Base-by-base conservation (phyloP, 257 asterid species). In the Solanum medicagineum region DNA sequence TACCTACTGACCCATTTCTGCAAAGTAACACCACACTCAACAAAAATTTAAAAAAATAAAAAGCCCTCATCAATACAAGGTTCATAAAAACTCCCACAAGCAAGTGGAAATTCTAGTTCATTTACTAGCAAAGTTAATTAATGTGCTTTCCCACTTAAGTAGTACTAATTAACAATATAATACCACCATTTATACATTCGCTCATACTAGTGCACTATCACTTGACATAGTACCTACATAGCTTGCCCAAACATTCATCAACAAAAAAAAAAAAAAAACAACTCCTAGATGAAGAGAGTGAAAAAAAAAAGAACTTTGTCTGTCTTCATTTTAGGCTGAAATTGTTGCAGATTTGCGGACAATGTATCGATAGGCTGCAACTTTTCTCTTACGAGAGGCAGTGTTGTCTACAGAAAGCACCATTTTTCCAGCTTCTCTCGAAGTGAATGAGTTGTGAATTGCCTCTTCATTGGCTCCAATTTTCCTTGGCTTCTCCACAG, bases 401-500 rank as follows among this genome's bases (percentile, higher is more conserved):
- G 92, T 84, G 88, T 95, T 95, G 55, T 95, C 98, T 7, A 93
- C 95, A 4, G 94, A 90, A 8, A 95, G 93, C 88, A 93, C 95
- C 95, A 95, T 26, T 86, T 94, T 94, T 1, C 99, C 99, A 8
- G 95, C 93, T n/a, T 92, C 93, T 24, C 12, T 81, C 2, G 97
- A 74, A 8, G 94, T 85, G 87, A 87, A 94, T 2, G 97, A 91
- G 92, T 92, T 88, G 87, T 88, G 95, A n/a, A 93, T 85, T 49
- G 95, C 92, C 88, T 89, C 97, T 85, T 90, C 95, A 0, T 63
- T 88, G 47, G 91, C 92, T 26, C 88, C 86, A 1, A 95, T 83
- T 87, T 86, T 91, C 75, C 97, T 92, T 2, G 85, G 89, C 87
- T 93, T 95, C 88, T 94, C 99, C 87, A 95, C 99, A 1, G 99